Percentiles rank a stretch among this genome's conserved stretches.
These are phyloP conservation scores for Colletotrichum kahawae DNA, from an alignment of 2,329 filamentous ascomycete species.

Conservation along the genomic window DNA sequence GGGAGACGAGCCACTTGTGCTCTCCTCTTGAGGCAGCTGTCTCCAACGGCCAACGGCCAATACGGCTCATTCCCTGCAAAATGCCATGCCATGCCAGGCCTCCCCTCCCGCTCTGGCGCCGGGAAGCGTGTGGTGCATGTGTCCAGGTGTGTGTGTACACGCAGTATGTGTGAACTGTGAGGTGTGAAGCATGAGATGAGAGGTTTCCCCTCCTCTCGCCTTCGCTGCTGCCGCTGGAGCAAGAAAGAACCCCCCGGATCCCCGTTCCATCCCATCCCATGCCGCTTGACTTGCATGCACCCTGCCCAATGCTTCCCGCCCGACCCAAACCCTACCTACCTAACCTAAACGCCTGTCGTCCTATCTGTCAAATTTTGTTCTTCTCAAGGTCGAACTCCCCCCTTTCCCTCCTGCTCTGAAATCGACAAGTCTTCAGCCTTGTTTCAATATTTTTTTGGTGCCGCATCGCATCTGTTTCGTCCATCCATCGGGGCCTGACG, in stretches of 20 bases:
- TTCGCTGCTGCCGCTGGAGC: constrained; percentile 4
- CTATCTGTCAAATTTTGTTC: constrained; percentile 13
- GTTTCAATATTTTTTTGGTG: background rate
- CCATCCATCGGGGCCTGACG: constrained; percentile 2
- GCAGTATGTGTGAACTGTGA: background rate
- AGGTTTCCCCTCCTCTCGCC: background rate
- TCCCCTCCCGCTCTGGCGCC: constrained; percentile 2
- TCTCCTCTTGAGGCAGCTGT: background rate
- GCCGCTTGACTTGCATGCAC: background rate
- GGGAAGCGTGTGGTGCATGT: background rate
- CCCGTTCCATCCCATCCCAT: constrained; percentile 9
- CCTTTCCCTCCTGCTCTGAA: background rate
- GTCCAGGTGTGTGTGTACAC: background rate
- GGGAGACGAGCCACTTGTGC: background rate
- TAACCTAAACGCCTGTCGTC: constrained; percentile 1
- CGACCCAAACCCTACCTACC: constrained; percentile 8
- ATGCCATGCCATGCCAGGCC: constrained; percentile 6
- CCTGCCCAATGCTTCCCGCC: constrained; percentile 7
- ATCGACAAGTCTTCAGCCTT: background rate
- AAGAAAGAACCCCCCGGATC: constrained; percentile 3
- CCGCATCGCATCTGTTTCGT: constrained; percentile 6
- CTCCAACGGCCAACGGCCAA: background rate
- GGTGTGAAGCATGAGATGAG: background rate
- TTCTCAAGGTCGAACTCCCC: constrained; percentile 1
- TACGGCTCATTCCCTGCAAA: background rate